Evolutionary conservation across 371 early-diverging fungal genomes (phyloP).

Genomic region (Rhizopus microsporus): DNA sequence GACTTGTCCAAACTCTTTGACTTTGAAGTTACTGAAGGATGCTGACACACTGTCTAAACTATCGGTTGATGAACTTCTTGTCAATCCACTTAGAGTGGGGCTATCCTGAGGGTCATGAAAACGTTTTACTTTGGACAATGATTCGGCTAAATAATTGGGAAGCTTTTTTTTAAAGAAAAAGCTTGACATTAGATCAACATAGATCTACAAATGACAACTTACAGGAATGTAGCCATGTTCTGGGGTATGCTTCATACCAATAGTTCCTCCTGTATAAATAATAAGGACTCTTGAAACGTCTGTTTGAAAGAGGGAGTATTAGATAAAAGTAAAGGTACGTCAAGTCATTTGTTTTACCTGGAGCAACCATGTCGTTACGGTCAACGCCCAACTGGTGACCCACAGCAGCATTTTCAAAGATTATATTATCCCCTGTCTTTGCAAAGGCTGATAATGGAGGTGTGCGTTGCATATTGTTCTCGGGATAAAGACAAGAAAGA

Average conservation of each 20-base stretch:
- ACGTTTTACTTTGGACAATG: constrained; percentile 72
- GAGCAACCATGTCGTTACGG: constrained; percentile 54
- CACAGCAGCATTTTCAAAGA: constrained; percentile 52
- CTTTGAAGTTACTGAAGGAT: constrained; percentile 9
- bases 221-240: constrained; percentile 81
- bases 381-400: constrained; percentile 46
- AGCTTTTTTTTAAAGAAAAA: constrained; percentile 26
- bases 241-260: constrained; percentile 88
- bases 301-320: constrained; percentile 19
- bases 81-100: constrained; percentile 12
- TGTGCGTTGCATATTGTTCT: not conserved
- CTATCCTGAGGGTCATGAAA: constrained; percentile 79
- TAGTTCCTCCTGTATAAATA: constrained; percentile 95
- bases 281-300: constrained; percentile 84
- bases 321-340: not conserved
- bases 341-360: constrained; percentile 32
- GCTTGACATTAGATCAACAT: not conserved
- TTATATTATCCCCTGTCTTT: not conserved
- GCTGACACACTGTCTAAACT: constrained; percentile 30
- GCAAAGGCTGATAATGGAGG: constrained; percentile 6
- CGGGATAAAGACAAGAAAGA: not conserved
- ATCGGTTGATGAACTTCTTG: constrained; percentile 31
- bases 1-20: constrained; percentile 25
- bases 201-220: constrained; percentile 9
- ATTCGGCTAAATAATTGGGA: constrained; percentile 76